A percentile compares a stretch with the other conserved stretches of the same genome.
Conservation (phyloP, 2,329 filamentous ascomycete genomes). For the Phyllosticta citribraziliensis region DNA sequence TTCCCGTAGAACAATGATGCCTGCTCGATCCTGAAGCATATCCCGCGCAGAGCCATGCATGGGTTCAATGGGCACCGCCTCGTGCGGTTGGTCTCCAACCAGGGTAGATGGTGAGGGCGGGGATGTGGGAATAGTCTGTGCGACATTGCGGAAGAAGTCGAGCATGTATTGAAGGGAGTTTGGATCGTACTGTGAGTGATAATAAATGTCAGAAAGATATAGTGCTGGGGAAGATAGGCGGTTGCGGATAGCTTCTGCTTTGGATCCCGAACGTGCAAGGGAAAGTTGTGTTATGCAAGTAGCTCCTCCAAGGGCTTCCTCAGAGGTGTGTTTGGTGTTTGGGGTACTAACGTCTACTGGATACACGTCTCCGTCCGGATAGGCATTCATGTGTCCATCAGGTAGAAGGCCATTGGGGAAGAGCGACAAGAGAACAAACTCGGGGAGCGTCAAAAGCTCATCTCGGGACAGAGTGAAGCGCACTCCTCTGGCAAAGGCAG, state of each 20-base stretch:
- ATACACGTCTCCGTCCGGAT: constrained; percentile 86
- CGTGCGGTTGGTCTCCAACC: constrained; percentile 29
- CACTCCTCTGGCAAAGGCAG: constrained; percentile 56
- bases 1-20: constrained; percentile 92
- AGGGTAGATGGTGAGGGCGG: constrained; percentile 50
- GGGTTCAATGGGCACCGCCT: constrained; percentile 59
- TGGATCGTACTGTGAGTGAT: constrained; percentile 75
- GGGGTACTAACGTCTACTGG: constrained; percentile 78
- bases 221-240: constrained; percentile 36
- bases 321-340: constrained; percentile 8
- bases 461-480: constrained; percentile 91
- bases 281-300: constrained; percentile 23
- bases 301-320: constrained; percentile 2
- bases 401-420: constrained; percentile 98
- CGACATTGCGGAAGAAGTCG: constrained; percentile 93
- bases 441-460: constrained; percentile 86
- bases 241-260: constrained; percentile 23
- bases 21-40: constrained; percentile 77
- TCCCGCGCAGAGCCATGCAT: constrained; percentile 60
- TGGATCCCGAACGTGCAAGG: constrained; percentile 18
- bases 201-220: constrained; percentile 48
- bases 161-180: constrained; percentile 97
- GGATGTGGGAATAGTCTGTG: constrained; percentile 83
- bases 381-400: constrained; percentile 89
- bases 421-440: constrained; percentile 94